Evolutionary conservation across 2,329 filamentous ascomycete genomes (phyloP), one percentile per base, ranked within the genome.

Genomic region (Epichloe uncinata): DNA sequence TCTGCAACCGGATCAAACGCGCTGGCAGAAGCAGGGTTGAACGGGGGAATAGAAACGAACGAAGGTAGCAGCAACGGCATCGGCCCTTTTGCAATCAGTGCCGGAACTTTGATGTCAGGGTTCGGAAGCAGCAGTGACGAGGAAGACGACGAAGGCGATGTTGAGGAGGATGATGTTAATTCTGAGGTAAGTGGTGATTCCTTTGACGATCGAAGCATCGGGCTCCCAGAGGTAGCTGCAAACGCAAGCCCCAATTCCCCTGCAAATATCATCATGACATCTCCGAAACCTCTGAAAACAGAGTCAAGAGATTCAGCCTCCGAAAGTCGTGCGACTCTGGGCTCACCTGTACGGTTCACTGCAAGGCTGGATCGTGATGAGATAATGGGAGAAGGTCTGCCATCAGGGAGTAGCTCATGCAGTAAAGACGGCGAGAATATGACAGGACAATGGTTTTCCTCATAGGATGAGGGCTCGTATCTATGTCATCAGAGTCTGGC

Each of bases 61-160:
- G 79, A 83, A 55, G 80, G 82, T 58, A 77, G 77, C 53, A 77
- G 75, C 52, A 81, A 80, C 52, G 83, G 83, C 47, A 81, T 84
- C 48, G 83, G 84, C 2, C 77, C 78, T 13, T 91, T 90, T 64
- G 80, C 82, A 41, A 79, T 87, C 58, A 82, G 80, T 60, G 77
- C 81, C 40, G 84, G 85, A 47, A 84, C 85, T 33, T 72, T 95
- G 53, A 78, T 93, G 68, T 91, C 87, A 62, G 89, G 90, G 48
- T 97, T 97, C 68, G 90, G 88, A 62, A 95, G 89, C 68, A 93
- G 87, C 45, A 95, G 89, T 61, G 89, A 95, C 58, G 91, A 96
- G 66, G 93, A 97, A 57, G 93, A 97, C 55, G 91, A 96, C 59
- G 91, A 96, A 55, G 85, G 88, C 69, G 87, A 95, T 53, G 86